Percentiles rank a stretch among this genome's conserved stretches.
phyloP scores from a whole-genome alignment of 129 eudicot genomes.

The Helianthus annuus region DNA sequence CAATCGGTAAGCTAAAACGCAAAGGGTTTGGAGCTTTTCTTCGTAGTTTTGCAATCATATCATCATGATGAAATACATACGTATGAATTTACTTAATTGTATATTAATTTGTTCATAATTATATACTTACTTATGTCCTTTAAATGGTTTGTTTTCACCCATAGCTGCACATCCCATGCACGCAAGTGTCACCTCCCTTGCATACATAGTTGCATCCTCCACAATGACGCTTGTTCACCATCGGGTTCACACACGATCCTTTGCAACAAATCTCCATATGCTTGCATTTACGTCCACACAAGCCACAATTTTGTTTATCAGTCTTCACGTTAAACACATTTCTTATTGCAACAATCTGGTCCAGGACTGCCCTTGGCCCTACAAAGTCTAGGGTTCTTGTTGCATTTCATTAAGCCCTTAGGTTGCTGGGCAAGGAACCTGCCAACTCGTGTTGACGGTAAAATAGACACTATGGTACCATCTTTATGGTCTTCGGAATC shows the following conservation, averaged over 20 bases:
- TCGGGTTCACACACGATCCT: slow-evolving; percentile 52
- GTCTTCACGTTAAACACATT: slow-evolving; percentile 45
- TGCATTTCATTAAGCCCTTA: slow-evolving; percentile 31
- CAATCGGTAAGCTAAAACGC: background rate
- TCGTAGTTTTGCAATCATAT: background rate
- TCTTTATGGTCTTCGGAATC: background rate
- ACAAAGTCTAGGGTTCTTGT: slow-evolving; percentile 41
- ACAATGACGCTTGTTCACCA: slow-evolving; percentile 41
- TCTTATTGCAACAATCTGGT: slow-evolving; percentile 52
- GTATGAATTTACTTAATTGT: background rate
- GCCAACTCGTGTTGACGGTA: background rate
- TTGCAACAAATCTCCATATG: slow-evolving; percentile 53
- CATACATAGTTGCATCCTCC: slow-evolving; percentile 58
- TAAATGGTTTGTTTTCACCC: slow-evolving; percentile 23
- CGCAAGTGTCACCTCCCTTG: slow-evolving; percentile 38
- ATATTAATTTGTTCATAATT: background rate
- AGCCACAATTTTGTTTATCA: slow-evolving; percentile 50
- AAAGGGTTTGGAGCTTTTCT: background rate
- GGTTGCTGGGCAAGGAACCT: slow-evolving; percentile 23
- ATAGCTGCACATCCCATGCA: slow-evolving; percentile 60
- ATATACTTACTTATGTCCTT: background rate
- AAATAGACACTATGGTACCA: background rate
- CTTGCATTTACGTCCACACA: slow-evolving; percentile 57
- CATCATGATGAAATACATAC: background rate
- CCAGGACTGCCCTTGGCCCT: slow-evolving; percentile 41